Conservation (phyloP, 495 filamentous ascomycete genomes). For the Penicillium bialowiezense region DNA sequence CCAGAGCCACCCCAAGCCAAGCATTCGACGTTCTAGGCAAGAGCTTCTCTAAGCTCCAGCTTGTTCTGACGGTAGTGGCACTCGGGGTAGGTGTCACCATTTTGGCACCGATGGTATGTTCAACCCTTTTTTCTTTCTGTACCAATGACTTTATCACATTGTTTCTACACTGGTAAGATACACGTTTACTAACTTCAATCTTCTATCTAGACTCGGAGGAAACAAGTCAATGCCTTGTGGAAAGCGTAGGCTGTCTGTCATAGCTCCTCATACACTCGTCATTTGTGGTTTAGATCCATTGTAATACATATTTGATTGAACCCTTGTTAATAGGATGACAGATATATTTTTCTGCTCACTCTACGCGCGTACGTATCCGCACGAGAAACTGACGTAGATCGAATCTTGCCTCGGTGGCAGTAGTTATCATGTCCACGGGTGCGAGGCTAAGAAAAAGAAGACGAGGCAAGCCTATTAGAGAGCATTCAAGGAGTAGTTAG, state of each 20-base stretch:
- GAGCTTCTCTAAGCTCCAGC: slow-evolving; percentile 84
- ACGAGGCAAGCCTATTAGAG: too few relatives aligned
- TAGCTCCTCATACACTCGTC: not conserved
- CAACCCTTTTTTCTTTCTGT: not conserved
- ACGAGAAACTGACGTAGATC: too few relatives aligned
- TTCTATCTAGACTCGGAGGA: slow-evolving; percentile 35
- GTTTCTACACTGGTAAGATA: too few relatives aligned
- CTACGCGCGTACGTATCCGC: too few relatives aligned
- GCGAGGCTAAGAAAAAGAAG: too few relatives aligned
- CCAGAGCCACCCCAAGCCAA: slow-evolving; percentile 76
- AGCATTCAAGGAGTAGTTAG: too few relatives aligned
- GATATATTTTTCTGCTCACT: too few relatives aligned
- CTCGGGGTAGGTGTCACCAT: slow-evolving; percentile 69
- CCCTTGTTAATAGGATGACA: too few relatives aligned
- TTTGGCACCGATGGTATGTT: slow-evolving; percentile 80
- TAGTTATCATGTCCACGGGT: too few relatives aligned
- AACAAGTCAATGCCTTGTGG: slow-evolving; percentile 44
- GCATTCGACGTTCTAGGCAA: slow-evolving; percentile 91
- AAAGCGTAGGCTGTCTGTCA: slow-evolving; percentile 21
- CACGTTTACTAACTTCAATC: slow-evolving; percentile 13
- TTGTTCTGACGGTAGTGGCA: slow-evolving; percentile 78
- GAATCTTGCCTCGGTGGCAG: too few relatives aligned
- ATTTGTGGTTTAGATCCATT: slow-evolving; percentile 3
- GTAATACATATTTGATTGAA: slow-evolving; percentile 3
- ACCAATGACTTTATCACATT: not conserved